phyloP scores from a whole-genome alignment of 2,329 filamentous ascomycete species.

The Diaporthe capsici region DNA sequence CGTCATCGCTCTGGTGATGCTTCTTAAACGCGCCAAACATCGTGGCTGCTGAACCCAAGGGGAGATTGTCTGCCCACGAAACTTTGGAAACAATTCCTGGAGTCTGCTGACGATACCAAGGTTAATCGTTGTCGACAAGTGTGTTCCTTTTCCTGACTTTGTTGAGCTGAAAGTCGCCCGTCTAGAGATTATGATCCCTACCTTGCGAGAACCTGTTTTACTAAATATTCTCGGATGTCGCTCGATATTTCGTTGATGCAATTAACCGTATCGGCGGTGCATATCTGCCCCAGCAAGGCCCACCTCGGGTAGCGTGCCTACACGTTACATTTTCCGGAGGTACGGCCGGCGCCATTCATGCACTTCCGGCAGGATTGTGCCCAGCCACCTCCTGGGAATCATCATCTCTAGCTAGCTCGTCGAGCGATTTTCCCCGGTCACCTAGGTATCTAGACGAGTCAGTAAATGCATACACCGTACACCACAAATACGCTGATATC shows the following conservation, averaged over 20 bases:
- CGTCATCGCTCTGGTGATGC: not conserved
- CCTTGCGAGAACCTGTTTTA: not conserved
- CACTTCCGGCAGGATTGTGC: not conserved
- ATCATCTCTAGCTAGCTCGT: not conserved
- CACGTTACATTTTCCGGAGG: too few relatives aligned
- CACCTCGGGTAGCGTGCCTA: not conserved
- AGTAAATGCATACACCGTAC: not conserved
- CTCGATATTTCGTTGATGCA: not conserved
- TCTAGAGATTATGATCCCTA: not conserved
- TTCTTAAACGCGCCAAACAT: not conserved
- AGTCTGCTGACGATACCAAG: not conserved
- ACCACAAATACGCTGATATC: not conserved
- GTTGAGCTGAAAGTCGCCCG: not conserved
- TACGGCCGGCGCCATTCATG: not conserved
- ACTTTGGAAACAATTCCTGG: not conserved
- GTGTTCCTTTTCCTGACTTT: not conserved
- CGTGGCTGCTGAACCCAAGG: not conserved
- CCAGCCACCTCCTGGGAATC: not conserved
- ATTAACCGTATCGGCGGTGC: not conserved
- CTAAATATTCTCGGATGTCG: not conserved
- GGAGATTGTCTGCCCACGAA: not conserved
- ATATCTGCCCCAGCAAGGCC: not conserved
- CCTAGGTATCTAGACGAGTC: not conserved
- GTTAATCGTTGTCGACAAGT: not conserved
- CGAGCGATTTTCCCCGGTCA: not conserved